A percentile compares a stretch with the other conserved stretches of the same genome.
Evolutionary conservation across 306 rosid genomes (phyloP).

Genomic region (Casuarina equisetifolia): DNA sequence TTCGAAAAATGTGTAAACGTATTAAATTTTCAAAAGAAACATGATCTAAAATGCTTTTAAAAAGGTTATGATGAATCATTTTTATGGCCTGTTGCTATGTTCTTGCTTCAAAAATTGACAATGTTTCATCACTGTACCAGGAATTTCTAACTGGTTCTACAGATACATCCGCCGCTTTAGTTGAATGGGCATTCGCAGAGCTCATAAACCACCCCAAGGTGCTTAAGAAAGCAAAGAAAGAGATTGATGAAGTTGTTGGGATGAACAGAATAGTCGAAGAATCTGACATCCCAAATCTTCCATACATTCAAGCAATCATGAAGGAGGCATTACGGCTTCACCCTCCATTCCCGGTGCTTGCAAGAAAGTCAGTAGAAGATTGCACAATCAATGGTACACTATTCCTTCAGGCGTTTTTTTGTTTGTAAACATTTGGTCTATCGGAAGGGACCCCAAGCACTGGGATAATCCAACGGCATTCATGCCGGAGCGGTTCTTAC

Average conservation of each 20-base stretch:
- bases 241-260: constrained; percentile 41
- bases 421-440: constrained; percentile 44
- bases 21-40: no score
- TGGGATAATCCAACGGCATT: constrained; percentile 49
- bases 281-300: constrained; percentile 45
- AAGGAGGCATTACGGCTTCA: constrained; percentile 53
- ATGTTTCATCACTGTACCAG: constrained; percentile 12
- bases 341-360: constrained; percentile 45
- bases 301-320: constrained; percentile 53
- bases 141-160: constrained; percentile 49
- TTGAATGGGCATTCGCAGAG: constrained; percentile 45
- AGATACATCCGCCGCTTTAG: constrained; percentile 33
- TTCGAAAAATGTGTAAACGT: no score
- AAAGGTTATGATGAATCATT: no score
- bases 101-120: no score
- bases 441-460: constrained; percentile 48
- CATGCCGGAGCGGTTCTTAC: constrained; percentile 36
- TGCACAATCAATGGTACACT: constrained; percentile 34
- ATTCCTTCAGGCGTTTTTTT: constrained; percentile 38
- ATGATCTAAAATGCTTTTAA: no score
- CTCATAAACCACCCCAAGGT: constrained; percentile 45
- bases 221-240: constrained; percentile 41
- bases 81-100: no score
- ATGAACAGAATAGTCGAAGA: constrained; percentile 38
- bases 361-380: constrained; percentile 36